These are phyloP conservation scores for Elsinoe perseae DNA, from an alignment of 2,329 filamentous ascomycete genomes.

Conservation along the genomic window DNA sequence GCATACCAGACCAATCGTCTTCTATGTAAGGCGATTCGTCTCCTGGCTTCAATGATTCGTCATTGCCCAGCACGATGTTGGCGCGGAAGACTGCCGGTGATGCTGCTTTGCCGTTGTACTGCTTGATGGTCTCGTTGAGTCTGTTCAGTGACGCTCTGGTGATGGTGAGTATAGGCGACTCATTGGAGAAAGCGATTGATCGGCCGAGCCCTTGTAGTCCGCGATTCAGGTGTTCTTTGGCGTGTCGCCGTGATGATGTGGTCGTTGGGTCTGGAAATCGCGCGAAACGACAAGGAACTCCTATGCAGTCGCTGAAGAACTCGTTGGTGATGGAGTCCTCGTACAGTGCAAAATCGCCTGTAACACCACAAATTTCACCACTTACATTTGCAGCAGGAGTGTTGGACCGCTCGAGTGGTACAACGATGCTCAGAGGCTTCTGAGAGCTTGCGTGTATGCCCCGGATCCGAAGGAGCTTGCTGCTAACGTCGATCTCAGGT, in stretches of 20 bases:
- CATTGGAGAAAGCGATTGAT: constrained; percentile 78
- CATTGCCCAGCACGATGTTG: constrained; percentile 68
- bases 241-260: constrained; percentile 54
- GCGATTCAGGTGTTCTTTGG: constrained; percentile 59
- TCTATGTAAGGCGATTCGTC: constrained; percentile 62
- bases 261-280: constrained; percentile 65
- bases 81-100: constrained; percentile 73
- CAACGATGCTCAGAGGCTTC: background rate
- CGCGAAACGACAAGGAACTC: constrained; percentile 73
- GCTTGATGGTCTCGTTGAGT: constrained; percentile 65
- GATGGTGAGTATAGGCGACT: constrained; percentile 84
- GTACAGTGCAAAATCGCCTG: background rate
- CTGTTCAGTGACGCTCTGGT: constrained; percentile 70
- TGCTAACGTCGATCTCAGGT: constrained; percentile 63
- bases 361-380: constrained; percentile 55
- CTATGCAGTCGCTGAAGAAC: constrained; percentile 72
- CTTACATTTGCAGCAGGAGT: too few relatives aligned
- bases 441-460: constrained; percentile 19
- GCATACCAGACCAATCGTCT: constrained; percentile 65
- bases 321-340: constrained; percentile 46
- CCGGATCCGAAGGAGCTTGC: constrained; percentile 57
- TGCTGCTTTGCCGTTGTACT: constrained; percentile 55
- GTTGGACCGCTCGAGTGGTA: background rate
- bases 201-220: constrained; percentile 30
- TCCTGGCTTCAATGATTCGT: constrained; percentile 35